A percentile compares a stretch with the other conserved stretches of the same genome.
Evolutionary conservation across 345 rosid species (phyloP).

Genomic region (Ceriops tagal): DNA sequence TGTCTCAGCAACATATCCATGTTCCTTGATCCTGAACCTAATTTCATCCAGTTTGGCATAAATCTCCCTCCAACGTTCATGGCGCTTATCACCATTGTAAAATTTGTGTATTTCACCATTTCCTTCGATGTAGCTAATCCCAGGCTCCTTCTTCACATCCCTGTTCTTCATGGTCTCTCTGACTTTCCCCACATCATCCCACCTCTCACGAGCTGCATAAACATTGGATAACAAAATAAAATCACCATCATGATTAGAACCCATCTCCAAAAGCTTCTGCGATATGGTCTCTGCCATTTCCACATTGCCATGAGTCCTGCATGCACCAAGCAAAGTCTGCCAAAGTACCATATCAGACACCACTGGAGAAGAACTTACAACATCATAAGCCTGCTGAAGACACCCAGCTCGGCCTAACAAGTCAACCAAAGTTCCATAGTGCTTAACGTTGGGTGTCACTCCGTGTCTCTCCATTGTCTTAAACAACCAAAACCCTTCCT

Average conservation of each 20-base stretch:
- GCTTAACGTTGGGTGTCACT: conserved; percentile 61
- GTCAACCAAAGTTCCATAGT: conserved; percentile 79
- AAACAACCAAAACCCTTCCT: conserved; percentile 57
- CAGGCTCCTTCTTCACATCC: conserved; percentile 78
- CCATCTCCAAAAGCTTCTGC: conserved; percentile 60
- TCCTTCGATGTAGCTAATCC: conserved; percentile 72
- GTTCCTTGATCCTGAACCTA: conserved; percentile 58
- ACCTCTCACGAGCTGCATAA: conserved; percentile 71
- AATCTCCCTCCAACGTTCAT: conserved; percentile 53
- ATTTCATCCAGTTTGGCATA: conserved; percentile 70
- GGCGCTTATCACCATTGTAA: conserved; percentile 64
- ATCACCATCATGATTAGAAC: conserved; percentile 67
- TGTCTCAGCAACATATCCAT: conserved; percentile 72
- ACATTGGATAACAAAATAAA: conserved; percentile 71
- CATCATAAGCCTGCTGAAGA: conserved; percentile 61
- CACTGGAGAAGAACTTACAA: conserved; percentile 57
- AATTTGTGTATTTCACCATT: conserved; percentile 62
- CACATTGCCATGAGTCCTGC: conserved; percentile 56
- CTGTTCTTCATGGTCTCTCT: conserved; percentile 67
- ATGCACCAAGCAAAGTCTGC: conserved; percentile 83
- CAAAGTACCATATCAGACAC: conserved; percentile 66
- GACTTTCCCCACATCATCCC: conserved; percentile 77
- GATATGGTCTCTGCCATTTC: conserved; percentile 79
- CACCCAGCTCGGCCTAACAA: conserved; percentile 75
- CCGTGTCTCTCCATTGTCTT: conserved; percentile 48